Evolutionary conservation across 2,329 filamentous ascomycete genomes (phyloP).

Genomic region (Pseudohalonectria lignicola): DNA sequence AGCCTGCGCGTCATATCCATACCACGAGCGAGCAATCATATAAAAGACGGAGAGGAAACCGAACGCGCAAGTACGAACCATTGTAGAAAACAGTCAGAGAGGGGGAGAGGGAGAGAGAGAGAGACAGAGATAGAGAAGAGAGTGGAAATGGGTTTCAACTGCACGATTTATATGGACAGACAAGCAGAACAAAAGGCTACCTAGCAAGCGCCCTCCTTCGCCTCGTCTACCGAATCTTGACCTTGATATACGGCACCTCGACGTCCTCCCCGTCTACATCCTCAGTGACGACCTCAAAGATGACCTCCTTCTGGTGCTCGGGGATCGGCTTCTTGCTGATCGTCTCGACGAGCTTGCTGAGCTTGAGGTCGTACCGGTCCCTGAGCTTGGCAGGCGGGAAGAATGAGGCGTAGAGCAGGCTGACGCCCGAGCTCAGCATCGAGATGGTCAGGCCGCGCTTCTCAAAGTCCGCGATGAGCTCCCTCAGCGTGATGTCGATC

Average conservation of each 20-base stretch:
- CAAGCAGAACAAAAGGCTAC: too few species aligned
- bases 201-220: too few species aligned
- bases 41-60: too few species aligned
- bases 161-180: too few species aligned
- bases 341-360: constrained; percentile 77
- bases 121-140: not conserved
- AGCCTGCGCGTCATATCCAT: too few species aligned
- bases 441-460: constrained; percentile 70
- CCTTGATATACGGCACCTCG: constrained; percentile 93
- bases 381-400: constrained; percentile 70
- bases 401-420: constrained; percentile 87
- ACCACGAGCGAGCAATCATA: too few species aligned
- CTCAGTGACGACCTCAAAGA: constrained; percentile 91
- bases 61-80: not conserved
- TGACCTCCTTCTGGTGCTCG: constrained; percentile 85
- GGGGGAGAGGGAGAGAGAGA: not conserved
- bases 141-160: not conserved
- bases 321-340: constrained; percentile 91
- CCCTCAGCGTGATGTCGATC: constrained; percentile 69
- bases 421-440: constrained; percentile 97
- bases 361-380: constrained; percentile 71
- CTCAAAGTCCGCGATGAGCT: constrained; percentile 75
- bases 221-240: constrained; percentile 46
- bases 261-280: constrained; percentile 86
- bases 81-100: too few species aligned